phyloP scores from a whole-genome alignment of 2,329 filamentous ascomycete species.

The Chaetothyriales sp. region DNA sequence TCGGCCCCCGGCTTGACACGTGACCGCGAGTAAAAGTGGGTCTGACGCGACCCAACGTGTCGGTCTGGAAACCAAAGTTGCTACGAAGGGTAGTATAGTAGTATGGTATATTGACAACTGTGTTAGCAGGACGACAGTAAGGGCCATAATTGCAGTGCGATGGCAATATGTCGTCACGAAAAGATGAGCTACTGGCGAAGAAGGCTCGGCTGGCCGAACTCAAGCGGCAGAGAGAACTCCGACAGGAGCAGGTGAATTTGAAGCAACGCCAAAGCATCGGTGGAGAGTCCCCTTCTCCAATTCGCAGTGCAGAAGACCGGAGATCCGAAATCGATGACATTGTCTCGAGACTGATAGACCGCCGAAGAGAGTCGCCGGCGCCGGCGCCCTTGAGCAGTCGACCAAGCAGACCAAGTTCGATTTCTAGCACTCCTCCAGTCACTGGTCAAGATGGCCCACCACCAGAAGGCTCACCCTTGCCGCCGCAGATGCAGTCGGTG shows the following conservation, averaged over 20 bases:
- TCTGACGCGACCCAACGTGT: not conserved
- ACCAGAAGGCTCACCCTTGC: constrained; percentile 20
- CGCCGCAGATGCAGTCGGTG: constrained; percentile 29
- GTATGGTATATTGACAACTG: not conserved
- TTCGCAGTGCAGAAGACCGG: constrained; percentile 13
- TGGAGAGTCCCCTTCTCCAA: constrained; percentile 24
- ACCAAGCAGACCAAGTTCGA: constrained; percentile 65
- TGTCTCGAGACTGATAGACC: constrained; percentile 71
- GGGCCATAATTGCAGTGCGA: not conserved
- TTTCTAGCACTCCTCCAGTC: constrained; percentile 65
- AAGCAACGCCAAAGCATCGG: constrained; percentile 50
- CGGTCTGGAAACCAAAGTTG: constrained; percentile 6
- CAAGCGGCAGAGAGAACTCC: constrained; percentile 75
- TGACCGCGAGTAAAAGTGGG: not conserved
- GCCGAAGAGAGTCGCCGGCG: constrained; percentile 28
- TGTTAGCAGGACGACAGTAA: not conserved
- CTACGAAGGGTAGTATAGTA: too few relatives aligned
- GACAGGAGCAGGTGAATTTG: constrained; percentile 58
- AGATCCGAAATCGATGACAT: constrained; percentile 44
- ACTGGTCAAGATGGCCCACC: constrained; percentile 43
- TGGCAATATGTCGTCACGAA: constrained; percentile 41
- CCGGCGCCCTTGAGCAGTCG: constrained; percentile 25
- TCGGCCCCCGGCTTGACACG: not conserved
- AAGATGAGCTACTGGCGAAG: constrained; percentile 93
- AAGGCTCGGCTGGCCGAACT: constrained; percentile 93